Evolutionary conservation across 2,329 filamentous ascomycete genomes (phyloP), one percentile per base, ranked within the genome.

Genomic region (Didymella exigua): DNA sequence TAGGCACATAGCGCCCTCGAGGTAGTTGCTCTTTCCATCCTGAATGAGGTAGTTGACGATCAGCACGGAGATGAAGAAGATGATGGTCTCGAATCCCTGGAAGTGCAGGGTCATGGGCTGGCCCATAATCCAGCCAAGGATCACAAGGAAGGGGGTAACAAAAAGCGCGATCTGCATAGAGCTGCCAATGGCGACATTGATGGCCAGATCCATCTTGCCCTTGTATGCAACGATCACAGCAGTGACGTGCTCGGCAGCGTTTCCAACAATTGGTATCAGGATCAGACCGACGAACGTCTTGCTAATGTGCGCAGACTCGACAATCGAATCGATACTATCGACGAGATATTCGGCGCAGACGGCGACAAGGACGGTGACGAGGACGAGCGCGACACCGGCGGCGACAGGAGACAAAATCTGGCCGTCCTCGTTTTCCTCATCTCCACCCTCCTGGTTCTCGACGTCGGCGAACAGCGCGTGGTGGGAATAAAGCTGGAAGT

Each of bases 1-100:
- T 34, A 82, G 65, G 60, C 79, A 82, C 79, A 82, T 81, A 50
- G 87, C 87, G 13, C 91, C 91, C 77, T 96, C 91, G 11, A 96
- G 84, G 67, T 95, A 96, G 71, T 96, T 96, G 72, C 88, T 91
- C 72, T 91, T 84, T 10, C 91, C 91, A 68, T 96, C 91, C 57
- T 93, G 79, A 43, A 96, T 91, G 56, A 96, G 77, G 71, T 95
- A 96, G 76, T 93, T 95, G 75, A 93, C 90, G 59, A 96, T 91
- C 61, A 96, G 87, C 7, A 91, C 87, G 46, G 86, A 89, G 46
- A 93, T 86, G 75, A 96, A 96, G 67, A 96, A 84, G 52, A 89
- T 90, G 19, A 95, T 89, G 0, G 91, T 96, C 82, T 96, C 91
- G 75, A 96, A 96, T 43, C 91, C 82, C 56, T 91, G 91, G 75